Conservation (phyloP, 345 rosid genomes). For the Reutealis trisperma region DNA sequence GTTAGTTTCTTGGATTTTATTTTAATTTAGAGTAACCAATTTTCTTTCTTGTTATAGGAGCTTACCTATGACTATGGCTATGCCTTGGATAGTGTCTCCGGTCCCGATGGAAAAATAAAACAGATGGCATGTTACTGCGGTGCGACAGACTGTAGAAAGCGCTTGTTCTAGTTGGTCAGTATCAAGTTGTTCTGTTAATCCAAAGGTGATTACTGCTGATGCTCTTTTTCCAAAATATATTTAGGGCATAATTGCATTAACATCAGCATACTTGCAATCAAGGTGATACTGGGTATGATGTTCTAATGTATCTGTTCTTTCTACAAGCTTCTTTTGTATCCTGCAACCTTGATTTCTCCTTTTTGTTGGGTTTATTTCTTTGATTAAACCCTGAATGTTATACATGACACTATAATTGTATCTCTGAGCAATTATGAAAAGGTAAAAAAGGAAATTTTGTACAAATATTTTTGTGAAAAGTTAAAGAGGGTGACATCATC, state of each 20-base stretch:
- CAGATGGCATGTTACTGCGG: conserved; percentile 78
- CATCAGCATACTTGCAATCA: too few species aligned
- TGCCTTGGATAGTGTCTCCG: conserved; percentile 67
- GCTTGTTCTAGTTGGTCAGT: conserved; percentile 50
- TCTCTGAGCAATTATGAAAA: background rate
- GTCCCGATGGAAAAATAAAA: conserved; percentile 72
- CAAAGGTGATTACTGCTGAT: background rate
- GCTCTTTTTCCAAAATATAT: background rate
- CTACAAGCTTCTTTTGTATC: background rate
- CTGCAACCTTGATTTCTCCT: background rate
- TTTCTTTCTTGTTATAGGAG: conserved; percentile 47
- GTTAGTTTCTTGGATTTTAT: background rate
- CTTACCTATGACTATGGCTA: conserved; percentile 93
- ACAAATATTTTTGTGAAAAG: background rate
- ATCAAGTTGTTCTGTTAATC: background rate
- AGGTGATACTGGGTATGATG: background rate
- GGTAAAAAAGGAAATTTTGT: background rate
- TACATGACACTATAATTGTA: background rate
- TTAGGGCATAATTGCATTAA: background rate
- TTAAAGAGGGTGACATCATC: background rate
- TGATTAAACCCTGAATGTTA: background rate
- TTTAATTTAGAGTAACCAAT: background rate
- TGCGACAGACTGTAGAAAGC: conserved; percentile 64
- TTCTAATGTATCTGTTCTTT: background rate
- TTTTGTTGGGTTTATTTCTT: background rate